phyloP scores from a whole-genome alignment of 805 yeast species.

The Saccharomycopsis fibuligera region DNA sequence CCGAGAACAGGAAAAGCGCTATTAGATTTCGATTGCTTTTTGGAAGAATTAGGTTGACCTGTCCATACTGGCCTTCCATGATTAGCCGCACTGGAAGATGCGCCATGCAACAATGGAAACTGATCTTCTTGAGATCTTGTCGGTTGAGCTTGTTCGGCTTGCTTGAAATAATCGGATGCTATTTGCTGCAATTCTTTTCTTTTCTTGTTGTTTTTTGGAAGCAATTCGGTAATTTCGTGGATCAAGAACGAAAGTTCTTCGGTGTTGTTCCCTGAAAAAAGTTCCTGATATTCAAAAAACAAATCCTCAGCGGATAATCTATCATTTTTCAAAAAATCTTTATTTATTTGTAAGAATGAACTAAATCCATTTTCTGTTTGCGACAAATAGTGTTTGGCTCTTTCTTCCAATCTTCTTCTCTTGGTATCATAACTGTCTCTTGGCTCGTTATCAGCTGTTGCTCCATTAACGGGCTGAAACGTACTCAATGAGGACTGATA shows the following conservation, averaged over 20 bases:
- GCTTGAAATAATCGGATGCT: constrained; percentile 21
- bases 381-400: constrained; percentile 74
- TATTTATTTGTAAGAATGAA: constrained; percentile 45
- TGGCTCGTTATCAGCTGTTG: constrained; percentile 2
- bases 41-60: neutral
- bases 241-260: constrained; percentile 54
- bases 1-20: neutral
- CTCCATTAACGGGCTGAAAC: constrained; percentile 4
- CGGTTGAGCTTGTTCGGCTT: too few relatives aligned
- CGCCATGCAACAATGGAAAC: neutral
- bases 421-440: constrained; percentile 30
- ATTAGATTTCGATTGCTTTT: neutral
- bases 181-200: constrained; percentile 34
- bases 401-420: constrained; percentile 63
- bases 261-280: constrained; percentile 37
- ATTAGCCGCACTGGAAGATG: neutral
- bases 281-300: constrained; percentile 36
- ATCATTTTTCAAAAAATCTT: constrained; percentile 36
- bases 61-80: constrained; percentile 8
- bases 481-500: constrained; percentile 7
- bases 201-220: constrained; percentile 37
- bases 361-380: constrained; percentile 43
- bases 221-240: constrained; percentile 54
- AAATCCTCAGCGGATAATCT: constrained; percentile 44
- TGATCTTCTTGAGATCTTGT: too few relatives aligned